These are phyloP conservation scores for Claviceps citrina DNA, from an alignment of 2,329 filamentous ascomycete species.

Conservation along the genomic window DNA sequence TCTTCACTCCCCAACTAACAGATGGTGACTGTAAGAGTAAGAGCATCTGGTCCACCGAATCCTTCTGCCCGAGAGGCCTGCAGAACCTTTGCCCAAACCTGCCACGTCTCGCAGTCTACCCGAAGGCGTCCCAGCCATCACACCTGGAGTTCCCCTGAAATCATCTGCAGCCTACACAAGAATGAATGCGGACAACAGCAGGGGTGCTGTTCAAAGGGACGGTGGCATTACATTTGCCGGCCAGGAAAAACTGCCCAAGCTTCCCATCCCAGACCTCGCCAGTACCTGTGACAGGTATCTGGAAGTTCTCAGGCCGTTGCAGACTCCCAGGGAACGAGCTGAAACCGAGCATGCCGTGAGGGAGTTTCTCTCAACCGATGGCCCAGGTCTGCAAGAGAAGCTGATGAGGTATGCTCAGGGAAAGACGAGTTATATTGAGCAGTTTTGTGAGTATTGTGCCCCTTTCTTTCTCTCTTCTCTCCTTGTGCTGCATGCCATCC, in stretches of 20 bases:
- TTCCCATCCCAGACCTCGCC: constrained; percentile 84
- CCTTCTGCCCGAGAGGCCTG: constrained; percentile 58
- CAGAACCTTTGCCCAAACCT: constrained; percentile 22
- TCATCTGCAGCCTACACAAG: constrained; percentile 21
- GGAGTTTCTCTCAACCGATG: constrained; percentile 70
- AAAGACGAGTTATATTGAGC: constrained; percentile 93
- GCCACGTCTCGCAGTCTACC: constrained; percentile 26
- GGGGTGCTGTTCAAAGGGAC: constrained; percentile 26
- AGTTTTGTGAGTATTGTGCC: constrained; percentile 65
- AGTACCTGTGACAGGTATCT: constrained; percentile 66
- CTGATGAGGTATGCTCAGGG: constrained; percentile 79
- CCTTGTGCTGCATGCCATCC: no score
- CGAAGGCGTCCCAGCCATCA: constrained; percentile 15
- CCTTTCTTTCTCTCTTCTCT: no score
- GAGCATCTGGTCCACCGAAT: constrained; percentile 43
- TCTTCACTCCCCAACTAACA: constrained; percentile 14
- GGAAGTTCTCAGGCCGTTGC: constrained; percentile 62
- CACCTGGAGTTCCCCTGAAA: constrained; percentile 8
- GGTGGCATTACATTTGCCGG: constrained; percentile 75
- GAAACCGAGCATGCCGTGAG: constrained; percentile 68
- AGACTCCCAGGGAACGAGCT: constrained; percentile 63
- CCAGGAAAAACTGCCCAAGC: constrained; percentile 76
- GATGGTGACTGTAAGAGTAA: constrained; percentile 22
- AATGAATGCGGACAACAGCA: constrained; percentile 30
- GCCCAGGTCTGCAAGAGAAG: constrained; percentile 72